Percentiles rank a stretch among this genome's conserved stretches.
Evolutionary conservation across 2,329 filamentous ascomycete species (phyloP).

Genomic region (Septoria linicola): DNA sequence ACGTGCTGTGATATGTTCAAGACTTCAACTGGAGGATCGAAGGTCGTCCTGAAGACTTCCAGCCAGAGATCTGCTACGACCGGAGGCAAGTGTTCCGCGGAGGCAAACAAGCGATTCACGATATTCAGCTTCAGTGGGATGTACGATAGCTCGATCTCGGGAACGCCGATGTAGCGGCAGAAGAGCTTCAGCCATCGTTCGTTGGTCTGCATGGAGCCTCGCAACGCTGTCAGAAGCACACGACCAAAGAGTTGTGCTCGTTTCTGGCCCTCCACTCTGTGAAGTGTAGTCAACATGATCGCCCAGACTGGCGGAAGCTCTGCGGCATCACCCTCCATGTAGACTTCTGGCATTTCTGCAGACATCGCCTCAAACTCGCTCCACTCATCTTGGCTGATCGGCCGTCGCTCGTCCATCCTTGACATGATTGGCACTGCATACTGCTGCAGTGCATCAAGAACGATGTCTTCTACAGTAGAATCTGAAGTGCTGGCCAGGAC

Average conservation of each 20-base stretch:
- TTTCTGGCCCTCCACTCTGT: neutral
- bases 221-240: conserved; percentile 23
- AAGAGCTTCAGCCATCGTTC: conserved; percentile 24
- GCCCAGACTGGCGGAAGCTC: conserved; percentile 14
- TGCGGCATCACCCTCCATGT: conserved; percentile 18
- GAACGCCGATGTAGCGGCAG: conserved; percentile 7
- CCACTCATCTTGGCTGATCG: conserved; percentile 39
- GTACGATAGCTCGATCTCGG: conserved; percentile 1
- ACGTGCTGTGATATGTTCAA: conserved; percentile 28
- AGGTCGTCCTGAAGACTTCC: conserved; percentile 27
- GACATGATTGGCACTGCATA: conserved; percentile 37
- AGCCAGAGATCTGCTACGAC: conserved; percentile 31
- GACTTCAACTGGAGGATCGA: conserved; percentile 30
- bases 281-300: conserved; percentile 12
- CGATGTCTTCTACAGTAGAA: conserved; percentile 16
- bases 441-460: conserved; percentile 33
- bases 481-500: conserved; percentile 27
- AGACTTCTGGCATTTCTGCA: conserved; percentile 27
- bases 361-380: conserved; percentile 23
- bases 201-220: conserved; percentile 17
- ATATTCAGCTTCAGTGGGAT: conserved; percentile 14
- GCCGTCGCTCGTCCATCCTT: conserved; percentile 39
- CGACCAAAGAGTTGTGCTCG: conserved; percentile 16
- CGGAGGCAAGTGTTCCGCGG: conserved; percentile 24
- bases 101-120: conserved; percentile 12